Conservation (phyloP, 371 early-diverging fungal species). For the Mucor lusitanicus region DNA sequence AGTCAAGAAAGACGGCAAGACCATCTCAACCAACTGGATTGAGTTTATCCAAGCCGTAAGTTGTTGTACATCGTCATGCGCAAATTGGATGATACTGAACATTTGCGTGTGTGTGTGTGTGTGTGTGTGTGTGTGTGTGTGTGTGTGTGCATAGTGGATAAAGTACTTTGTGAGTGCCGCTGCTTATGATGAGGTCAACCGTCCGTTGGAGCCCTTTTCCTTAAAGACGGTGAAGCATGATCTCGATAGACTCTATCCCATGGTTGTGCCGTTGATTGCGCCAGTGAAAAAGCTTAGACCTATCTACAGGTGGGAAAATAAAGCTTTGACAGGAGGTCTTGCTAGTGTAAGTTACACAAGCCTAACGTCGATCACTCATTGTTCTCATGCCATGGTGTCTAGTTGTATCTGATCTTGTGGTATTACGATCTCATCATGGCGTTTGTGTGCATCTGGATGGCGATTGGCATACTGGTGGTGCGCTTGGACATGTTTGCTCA, state of each 20-base stretch:
- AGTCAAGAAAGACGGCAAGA: conserved; percentile 10
- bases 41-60: conserved; percentile 30
- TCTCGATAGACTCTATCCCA: conserved; percentile 35
- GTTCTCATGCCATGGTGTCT: background rate
- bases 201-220: conserved; percentile 38
- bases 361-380: background rate
- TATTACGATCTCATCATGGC: conserved; percentile 36
- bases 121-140: background rate
- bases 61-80: too few species aligned
- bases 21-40: conserved; percentile 23
- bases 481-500: conserved; percentile 32
- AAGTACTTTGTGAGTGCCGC: conserved; percentile 32
- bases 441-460: conserved; percentile 13
- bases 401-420: conserved; percentile 38
- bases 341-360: conserved; percentile 29
- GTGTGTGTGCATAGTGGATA: conserved; percentile 24
- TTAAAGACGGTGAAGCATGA: conserved; percentile 35
- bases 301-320: conserved; percentile 46
- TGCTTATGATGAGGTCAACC: conserved; percentile 35
- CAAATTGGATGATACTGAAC: background rate
- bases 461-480: conserved; percentile 15
- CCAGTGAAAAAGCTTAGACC: conserved; percentile 23
- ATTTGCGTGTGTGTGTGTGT: too few species aligned
- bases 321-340: conserved; percentile 23
- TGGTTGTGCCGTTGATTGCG: conserved; percentile 29